These are phyloP conservation scores for Wickerhamiella pararugosa DNA, from an alignment of 1,139 yeast genomes.

Conservation along the genomic window DNA sequence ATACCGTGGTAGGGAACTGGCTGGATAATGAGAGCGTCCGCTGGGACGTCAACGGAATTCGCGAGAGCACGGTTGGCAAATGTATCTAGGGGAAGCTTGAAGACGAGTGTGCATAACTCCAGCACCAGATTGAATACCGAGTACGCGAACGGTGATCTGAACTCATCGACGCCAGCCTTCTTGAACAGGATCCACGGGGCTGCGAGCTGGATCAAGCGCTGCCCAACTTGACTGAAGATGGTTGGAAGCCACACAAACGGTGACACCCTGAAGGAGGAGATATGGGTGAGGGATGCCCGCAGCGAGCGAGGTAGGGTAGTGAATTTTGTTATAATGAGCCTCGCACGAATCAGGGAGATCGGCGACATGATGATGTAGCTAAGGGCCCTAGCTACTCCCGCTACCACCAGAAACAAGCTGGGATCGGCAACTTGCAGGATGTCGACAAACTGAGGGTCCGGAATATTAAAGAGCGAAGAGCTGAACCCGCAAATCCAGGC, in stretches of 20 bases:
- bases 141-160: conserved; percentile 47
- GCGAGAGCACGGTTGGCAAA: conserved; percentile 73
- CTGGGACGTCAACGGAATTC: conserved; percentile 32
- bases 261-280: too few species aligned
- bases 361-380: conserved; percentile 52
- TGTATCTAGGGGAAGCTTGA: conserved; percentile 79
- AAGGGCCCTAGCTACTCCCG: conserved; percentile 36
- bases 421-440: conserved; percentile 65
- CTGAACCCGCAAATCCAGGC: conserved; percentile 87
- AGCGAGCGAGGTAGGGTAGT: conserved; percentile 26
- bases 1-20: conserved; percentile 34
- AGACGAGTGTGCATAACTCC: conserved; percentile 49
- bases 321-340: conserved; percentile 50
- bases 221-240: conserved; percentile 44
- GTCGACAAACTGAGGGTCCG: conserved; percentile 81
- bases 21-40: conserved; percentile 20
- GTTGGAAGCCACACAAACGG: conserved; percentile 31
- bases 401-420: conserved; percentile 47
- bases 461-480: conserved; percentile 70
- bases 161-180: conserved; percentile 52
- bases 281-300: conserved; percentile 24
- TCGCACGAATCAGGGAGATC: conserved; percentile 62
- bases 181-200: conserved; percentile 62
- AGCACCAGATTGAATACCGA: conserved; percentile 39
- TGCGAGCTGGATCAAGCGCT: conserved; percentile 47